Evolutionary conservation across 2,329 filamentous ascomycete species (phyloP).

Genomic region (Fusarium concolor): DNA sequence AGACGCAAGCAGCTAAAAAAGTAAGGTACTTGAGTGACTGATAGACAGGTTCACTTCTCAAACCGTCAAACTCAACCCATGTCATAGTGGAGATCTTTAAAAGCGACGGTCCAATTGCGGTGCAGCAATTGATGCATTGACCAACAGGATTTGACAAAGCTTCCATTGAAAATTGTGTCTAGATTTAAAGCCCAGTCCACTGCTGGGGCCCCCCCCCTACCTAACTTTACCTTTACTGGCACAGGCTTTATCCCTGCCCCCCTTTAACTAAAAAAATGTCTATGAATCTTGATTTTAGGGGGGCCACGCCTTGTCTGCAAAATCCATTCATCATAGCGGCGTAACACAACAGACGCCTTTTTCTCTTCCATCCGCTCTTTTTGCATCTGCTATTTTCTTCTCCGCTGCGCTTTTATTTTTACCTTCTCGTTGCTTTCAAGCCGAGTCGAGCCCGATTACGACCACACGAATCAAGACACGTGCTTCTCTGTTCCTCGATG

Average conservation of each 20-base stretch:
- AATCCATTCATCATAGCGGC: slow-evolving; percentile 2
- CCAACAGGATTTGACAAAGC: background rate
- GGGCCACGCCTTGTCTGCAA: background rate
- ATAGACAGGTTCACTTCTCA: background rate
- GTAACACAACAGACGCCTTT: slow-evolving; percentile 1
- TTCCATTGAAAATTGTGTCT: slow-evolving; percentile 3
- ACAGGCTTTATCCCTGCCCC: background rate
- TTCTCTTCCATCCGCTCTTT: slow-evolving; percentile 2
- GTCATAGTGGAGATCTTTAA: background rate
- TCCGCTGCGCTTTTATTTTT: background rate
- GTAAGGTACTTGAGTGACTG: background rate
- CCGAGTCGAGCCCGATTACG: background rate
- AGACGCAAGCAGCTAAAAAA: background rate
- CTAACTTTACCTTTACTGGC: too few species aligned
- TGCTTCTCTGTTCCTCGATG: slow-evolving; percentile 5
- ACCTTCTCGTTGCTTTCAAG: background rate
- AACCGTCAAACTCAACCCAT: background rate
- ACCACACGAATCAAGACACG: slow-evolving; percentile 9
- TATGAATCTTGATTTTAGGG: slow-evolving; percentile 2
- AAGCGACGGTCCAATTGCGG: background rate
- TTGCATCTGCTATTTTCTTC: slow-evolving; percentile 12
- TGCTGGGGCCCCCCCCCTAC: too few species aligned
- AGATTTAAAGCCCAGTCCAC: background rate
- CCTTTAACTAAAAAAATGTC: slow-evolving; percentile 2
- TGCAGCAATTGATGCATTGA: background rate